Percentiles rank a stretch among this genome's conserved stretches.
These are phyloP conservation scores for Xylaria curta DNA, from an alignment of 495 filamentous ascomycete genomes.

Conservation along the genomic window DNA sequence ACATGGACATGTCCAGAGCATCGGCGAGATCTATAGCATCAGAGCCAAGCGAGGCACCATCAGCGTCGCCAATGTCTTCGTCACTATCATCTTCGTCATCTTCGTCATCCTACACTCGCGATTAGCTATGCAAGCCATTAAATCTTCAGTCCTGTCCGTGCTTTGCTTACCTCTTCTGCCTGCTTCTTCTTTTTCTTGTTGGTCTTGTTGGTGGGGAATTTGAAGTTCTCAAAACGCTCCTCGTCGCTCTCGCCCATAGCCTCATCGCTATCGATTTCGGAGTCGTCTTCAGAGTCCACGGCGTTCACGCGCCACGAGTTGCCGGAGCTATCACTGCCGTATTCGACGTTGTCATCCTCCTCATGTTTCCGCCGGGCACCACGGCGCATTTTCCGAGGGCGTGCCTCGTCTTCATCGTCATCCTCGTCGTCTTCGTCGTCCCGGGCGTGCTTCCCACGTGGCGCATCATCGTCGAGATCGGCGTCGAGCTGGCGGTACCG, in stretches of 20 bases:
- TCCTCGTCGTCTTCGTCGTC: conserved; percentile 61
- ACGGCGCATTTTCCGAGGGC: conserved; percentile 52
- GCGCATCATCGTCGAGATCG: conserved; percentile 35
- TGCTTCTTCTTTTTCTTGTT: conserved; percentile 42
- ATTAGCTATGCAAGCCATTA: conserved; percentile 39
- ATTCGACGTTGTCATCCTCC: conserved; percentile 55
- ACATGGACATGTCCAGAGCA: conserved; percentile 74
- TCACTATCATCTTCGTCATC: conserved; percentile 43
- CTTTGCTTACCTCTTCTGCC: conserved; percentile 55
- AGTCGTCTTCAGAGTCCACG: conserved; percentile 72
- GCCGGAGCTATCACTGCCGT: conserved; percentile 84
- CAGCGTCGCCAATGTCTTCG: conserved; percentile 65
- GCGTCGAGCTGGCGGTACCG: conserved; percentile 53
- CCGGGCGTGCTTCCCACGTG: conserved; percentile 46
- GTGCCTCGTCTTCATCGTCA: conserved; percentile 55
- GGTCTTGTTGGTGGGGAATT: conserved; percentile 64
- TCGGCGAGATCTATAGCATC: conserved; percentile 85
- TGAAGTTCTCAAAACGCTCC: conserved; percentile 77
- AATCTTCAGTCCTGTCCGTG: conserved; percentile 39
- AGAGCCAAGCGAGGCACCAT: conserved; percentile 68
- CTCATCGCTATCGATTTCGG: conserved; percentile 89
- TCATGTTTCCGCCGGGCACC: conserved; percentile 47
- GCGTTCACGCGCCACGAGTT: conserved; percentile 86
- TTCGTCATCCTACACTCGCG: conserved; percentile 29
- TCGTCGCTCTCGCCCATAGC: conserved; percentile 90